Base-by-base conservation (phyloP, 352 stramenopile genomes). In the Globisporangium parvum region DNA sequence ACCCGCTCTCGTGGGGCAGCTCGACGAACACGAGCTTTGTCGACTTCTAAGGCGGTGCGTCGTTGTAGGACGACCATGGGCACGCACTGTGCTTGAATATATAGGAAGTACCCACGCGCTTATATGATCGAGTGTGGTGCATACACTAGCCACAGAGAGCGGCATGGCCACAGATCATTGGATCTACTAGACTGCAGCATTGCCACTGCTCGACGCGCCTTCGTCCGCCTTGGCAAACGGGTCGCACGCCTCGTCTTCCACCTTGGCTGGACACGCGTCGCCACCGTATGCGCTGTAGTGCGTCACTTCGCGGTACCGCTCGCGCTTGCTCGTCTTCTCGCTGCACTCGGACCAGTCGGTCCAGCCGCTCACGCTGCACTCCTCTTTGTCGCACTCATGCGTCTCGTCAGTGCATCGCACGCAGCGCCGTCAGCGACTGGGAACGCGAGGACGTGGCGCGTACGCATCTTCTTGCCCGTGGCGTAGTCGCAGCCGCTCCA, bases 1-100 rank as follows among this genome's bases (percentile, higher is more conserved):
- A 98, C 69, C 77, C 90, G 46, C 74, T 97, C 21, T 61, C 89
- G 44, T 98, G 90, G 89, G 81, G 76, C 39, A 73, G 57, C 47
- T 55, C 68, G 3, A 63, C 53, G 12, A 62, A 61, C 51, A 62
- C 57, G 37, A 63, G 70, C 41, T 65, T 65, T 45, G 57, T 68
- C 24, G 62, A 66, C 33, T 60, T 67, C 12, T 67, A 59, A 24
- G 37, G 26, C 26, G n/a, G n/a, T n/a, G n/a, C n/a, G n/a, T 6
- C 26, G 6, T 31, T 31, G 26, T 31, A 31, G 26, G 26, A 31
- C 26, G 3, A 46, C 21, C 15, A 21, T 20, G n/a, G n/a, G n/a
- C n/a, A n/a, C n/a, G 39, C 18, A 45, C 39, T 9, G 14, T 45
- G 15, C 12, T 45, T 21, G 39, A 37, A 20, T 20, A 45, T 18